Conservation (phyloP, 2,329 filamentous ascomycete genomes). For the Blastomyces parvus region DNA sequence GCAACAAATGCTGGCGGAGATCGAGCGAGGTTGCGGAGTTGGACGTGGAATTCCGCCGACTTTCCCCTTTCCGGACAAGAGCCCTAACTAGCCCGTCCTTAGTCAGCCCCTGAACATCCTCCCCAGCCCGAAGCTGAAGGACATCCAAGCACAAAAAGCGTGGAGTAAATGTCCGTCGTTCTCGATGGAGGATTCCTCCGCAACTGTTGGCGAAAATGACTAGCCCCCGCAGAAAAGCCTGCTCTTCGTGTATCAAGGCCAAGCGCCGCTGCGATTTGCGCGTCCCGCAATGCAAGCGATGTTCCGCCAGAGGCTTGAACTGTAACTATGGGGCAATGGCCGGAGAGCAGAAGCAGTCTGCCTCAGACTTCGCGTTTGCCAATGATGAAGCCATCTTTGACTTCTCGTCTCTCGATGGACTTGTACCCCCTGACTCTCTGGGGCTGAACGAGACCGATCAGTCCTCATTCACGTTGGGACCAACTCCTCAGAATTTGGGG, state of each 20-base stretch:
- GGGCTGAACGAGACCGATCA: not conserved
- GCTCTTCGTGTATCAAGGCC: not conserved
- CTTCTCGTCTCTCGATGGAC: not conserved
- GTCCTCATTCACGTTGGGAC: not conserved
- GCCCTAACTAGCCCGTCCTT: not conserved
- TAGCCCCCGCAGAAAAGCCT: constrained; percentile 1
- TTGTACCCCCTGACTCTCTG: too few relatives aligned
- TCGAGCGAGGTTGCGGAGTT: not conserved
- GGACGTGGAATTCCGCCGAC: not conserved
- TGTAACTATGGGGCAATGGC: not conserved
- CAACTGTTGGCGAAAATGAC: not conserved
- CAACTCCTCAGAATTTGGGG: not conserved
- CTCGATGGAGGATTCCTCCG: not conserved
- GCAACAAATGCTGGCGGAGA: not conserved
- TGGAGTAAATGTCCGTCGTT: too few relatives aligned
- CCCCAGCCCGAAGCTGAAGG: not conserved
- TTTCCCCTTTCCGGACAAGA: not conserved
- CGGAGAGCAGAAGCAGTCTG: not conserved
- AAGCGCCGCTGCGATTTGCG: constrained; percentile 1
- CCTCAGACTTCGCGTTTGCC: not conserved
- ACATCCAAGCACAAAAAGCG: not conserved
- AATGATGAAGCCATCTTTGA: not conserved
- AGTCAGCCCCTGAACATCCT: not conserved
- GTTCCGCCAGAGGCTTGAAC: not conserved
- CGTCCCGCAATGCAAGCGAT: not conserved